Evolutionary conservation across 2,329 filamentous ascomycete species (phyloP), one percentile per base, ranked within the genome.

Genomic region (Pyrenophora tritici-repentis): DNA sequence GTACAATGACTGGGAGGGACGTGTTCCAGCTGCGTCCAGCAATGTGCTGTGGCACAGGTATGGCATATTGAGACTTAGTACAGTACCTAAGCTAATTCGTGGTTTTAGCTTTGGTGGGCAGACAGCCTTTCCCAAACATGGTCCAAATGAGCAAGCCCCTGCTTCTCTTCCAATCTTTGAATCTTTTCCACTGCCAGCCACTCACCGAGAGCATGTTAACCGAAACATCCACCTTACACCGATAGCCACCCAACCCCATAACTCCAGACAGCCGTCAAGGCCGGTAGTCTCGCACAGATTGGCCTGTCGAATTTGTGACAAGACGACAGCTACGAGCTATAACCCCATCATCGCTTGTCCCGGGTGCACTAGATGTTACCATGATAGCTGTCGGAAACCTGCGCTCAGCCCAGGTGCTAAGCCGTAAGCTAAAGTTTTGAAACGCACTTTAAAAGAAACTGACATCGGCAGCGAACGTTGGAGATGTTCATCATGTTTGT

Each of bases 371-470:
- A 63, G 66, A 18, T 53, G 54, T 5, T 76, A 72, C 44, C 75
- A 76, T 52, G 61, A 66, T 32, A 62, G 65, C 14, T 76, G 73
- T 46, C 67, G 70, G 42, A 65, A 55, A 29, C 68, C 68, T 33
- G 16, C 50, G 8, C 53, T 58, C 6, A 18, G 24, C 13, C 42
- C 44, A 31, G 57, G 54, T 3, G 22, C 36, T 14, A 40, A 60
- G 29, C 22, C 41, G 60, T 65, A 53, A 47, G 58, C 37, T 6
- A 16, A 17, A 5, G 18, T 6, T 18, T 14, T 22, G 17, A 1
- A 14, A n/a, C 9, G 13, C n/a, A 4, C 22, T 40, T 40, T 6
- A 32, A 22, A n/a, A 20, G 37, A 33, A n/a, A 20, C 48, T 62
- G 24, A 62, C 34, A 22, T 18, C 10, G 16, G 14, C n/a, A 62